Conservation (phyloP, 2,329 filamentous ascomycete species). For the Chaetomiaceae sp. region DNA sequence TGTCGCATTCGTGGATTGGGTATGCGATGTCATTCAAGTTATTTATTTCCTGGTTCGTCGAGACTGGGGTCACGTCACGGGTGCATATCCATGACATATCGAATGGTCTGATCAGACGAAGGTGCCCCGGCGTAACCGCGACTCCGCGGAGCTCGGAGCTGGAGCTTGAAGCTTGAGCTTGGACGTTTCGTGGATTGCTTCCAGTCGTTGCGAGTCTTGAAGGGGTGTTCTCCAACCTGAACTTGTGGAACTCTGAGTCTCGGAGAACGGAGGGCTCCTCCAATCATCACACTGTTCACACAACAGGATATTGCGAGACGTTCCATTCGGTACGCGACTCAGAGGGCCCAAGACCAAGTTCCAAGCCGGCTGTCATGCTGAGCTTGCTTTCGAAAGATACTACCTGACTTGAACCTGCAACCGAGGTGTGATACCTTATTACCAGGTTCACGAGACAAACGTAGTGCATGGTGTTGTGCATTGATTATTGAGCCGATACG, state of each 20-base stretch:
- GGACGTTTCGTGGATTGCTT: not conserved
- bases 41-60: not conserved
- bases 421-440: no score
- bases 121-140: not conserved
- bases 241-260: not conserved
- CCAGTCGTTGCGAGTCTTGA: not conserved
- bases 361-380: no score
- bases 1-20: not conserved
- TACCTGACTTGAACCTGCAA: no score
- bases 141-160: constrained; percentile 8
- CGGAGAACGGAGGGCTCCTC: not conserved
- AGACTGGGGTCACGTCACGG: constrained; percentile 8
- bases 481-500: no score
- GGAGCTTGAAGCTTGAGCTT: not conserved
- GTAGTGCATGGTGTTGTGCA: no score
- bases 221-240: no score
- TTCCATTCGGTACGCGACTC: constrained; percentile 3
- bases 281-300: not conserved
- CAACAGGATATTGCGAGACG: not conserved
- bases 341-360: no score
- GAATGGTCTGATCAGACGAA: not conserved
- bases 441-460: no score
- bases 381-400: no score
- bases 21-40: not conserved
- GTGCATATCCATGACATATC: not conserved